Percentiles rank a stretch among this genome's conserved stretches.
Conservation (phyloP, 2,329 filamentous ascomycete species). For the Trichoderma semiorbis region DNA sequence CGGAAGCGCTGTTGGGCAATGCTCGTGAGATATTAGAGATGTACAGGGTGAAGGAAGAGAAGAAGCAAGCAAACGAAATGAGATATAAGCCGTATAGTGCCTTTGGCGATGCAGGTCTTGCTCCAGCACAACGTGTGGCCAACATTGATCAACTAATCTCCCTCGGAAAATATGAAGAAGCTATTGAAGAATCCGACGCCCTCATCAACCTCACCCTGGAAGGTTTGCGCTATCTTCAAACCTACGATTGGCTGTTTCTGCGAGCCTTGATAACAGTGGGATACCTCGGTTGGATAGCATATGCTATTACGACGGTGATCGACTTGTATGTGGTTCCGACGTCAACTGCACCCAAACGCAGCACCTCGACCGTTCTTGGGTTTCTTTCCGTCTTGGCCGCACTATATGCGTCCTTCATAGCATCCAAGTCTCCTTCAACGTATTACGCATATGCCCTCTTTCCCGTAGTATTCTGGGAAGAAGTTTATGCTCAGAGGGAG, state of each 20-base stretch:
- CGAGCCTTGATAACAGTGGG: conserved; percentile 83
- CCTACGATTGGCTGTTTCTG: conserved; percentile 97
- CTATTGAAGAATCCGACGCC: conserved; percentile 73
- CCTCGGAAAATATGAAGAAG: conserved; percentile 63
- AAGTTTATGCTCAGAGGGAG: conserved; percentile 74
- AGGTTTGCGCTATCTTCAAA: conserved; percentile 90
- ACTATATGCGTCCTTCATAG: conserved; percentile 74
- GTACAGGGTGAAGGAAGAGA: conserved; percentile 89
- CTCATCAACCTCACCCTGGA: conserved; percentile 75
- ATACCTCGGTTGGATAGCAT: conserved; percentile 94
- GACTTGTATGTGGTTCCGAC: conserved; percentile 82
- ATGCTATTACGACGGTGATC: conserved; percentile 82
- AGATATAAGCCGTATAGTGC: conserved; percentile 73
- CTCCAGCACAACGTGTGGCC: conserved; percentile 63
- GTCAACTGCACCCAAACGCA: conserved; percentile 61
- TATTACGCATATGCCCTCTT: conserved; percentile 95
- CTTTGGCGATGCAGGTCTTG: conserved; percentile 60
- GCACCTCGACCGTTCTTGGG: conserved; percentile 53
- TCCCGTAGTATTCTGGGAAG: conserved; percentile 94
- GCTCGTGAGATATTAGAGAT: conserved; percentile 87
- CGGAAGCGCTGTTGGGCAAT: conserved; percentile 79
- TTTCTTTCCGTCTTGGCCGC: conserved; percentile 75
- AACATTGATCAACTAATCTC: conserved; percentile 67
- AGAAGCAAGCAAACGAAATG: conserved; percentile 72
- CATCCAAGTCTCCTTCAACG: conserved; percentile 73